Evolutionary conservation across 352 stramenopile species (phyloP), one percentile per base, ranked within the genome.

Genomic region (Albugo laibachii): DNA sequence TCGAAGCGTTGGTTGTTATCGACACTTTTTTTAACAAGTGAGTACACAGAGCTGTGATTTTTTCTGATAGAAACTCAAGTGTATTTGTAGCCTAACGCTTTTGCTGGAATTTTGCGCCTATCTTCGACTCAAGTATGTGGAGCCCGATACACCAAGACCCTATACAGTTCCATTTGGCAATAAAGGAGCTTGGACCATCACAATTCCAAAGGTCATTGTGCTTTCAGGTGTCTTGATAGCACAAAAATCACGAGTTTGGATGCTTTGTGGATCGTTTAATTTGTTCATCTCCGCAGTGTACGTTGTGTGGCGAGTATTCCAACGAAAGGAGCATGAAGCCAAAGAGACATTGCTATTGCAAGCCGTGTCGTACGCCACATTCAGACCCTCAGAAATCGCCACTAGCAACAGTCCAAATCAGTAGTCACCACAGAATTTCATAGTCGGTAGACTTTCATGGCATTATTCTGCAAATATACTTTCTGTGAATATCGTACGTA

Each of bases 11-110:
- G 36, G 77, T 87, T 15, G 66, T 87, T 13, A 51, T 89, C 11
- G 77, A 89, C 55, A 91, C 77, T 0, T 83, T 85, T 51, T 87
- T 85, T 62, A 89, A 89, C 70, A 89, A 89, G 71, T 86, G 63
- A 45, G 71, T 80, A 5, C 16, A 13, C 11, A 8, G n/a, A 41
- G 2, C 2, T 31, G 31, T 14, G 11, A 10, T 41, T 21, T 36
- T 2, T 43, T 41, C 13, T 5, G 19, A 13, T 36, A 43, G 12
- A 41, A n/a, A 19, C n/a, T 14, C 50, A 20, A 18, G 18, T 37
- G 20, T 18, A 5, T 16, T 21, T 66, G 31, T 55, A 77, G 59
- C 57, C 56, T 71, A 53, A 85, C 73, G 37, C 53, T 89, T 53
- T 48, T 89, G 49, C 65, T 89, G 42, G 77, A 89, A 55, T 84